These are phyloP conservation scores for Globisporangium irregulare DNA, from an alignment of 352 stramenopile species.

Conservation along the genomic window DNA sequence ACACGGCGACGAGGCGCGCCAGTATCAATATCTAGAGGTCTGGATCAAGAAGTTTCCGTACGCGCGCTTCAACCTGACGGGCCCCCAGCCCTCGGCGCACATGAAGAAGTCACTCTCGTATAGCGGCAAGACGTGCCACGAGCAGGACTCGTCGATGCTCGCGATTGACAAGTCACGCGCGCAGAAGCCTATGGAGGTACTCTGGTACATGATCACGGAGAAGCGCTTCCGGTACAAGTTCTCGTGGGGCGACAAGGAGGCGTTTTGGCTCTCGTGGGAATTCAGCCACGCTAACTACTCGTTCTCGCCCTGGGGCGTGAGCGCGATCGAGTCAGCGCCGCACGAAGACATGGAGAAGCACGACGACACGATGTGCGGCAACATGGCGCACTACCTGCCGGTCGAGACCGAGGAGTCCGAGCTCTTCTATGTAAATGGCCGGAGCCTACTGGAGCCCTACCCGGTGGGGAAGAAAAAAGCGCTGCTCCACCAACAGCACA, in stretches of 20 bases:
- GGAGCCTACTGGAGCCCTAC: constrained; percentile 49
- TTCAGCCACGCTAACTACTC: constrained; percentile 47
- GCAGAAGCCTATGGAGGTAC: constrained; percentile 44
- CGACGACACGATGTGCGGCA: constrained; percentile 60
- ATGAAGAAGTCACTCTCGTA: constrained; percentile 47
- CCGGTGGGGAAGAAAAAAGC: constrained; percentile 31
- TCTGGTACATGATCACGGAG: constrained; percentile 68
- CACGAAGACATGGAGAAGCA: constrained; percentile 57
- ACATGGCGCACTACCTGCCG: constrained; percentile 59
- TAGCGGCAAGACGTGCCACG: constrained; percentile 41
- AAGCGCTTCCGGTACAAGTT: constrained; percentile 63
- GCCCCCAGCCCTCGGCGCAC: constrained; percentile 21
- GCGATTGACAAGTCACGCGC: constrained; percentile 57
- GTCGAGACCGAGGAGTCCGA: constrained; percentile 23
- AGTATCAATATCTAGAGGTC: constrained; percentile 42
- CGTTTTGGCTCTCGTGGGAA: constrained; percentile 74
- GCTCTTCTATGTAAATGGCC: constrained; percentile 60
- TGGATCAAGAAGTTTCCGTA: constrained; percentile 64
- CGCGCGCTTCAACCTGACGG: constrained; percentile 38
- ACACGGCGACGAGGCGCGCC: constrained; percentile 21
- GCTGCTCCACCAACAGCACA: constrained; percentile 6
- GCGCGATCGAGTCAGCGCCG: constrained; percentile 39
- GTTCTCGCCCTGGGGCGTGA: constrained; percentile 66
- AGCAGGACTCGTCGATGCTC: constrained; percentile 75
- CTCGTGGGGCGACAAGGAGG: constrained; percentile 72